Conservation (phyloP, 805 yeast genomes). For the Yamadazyma phyllophila region DNA sequence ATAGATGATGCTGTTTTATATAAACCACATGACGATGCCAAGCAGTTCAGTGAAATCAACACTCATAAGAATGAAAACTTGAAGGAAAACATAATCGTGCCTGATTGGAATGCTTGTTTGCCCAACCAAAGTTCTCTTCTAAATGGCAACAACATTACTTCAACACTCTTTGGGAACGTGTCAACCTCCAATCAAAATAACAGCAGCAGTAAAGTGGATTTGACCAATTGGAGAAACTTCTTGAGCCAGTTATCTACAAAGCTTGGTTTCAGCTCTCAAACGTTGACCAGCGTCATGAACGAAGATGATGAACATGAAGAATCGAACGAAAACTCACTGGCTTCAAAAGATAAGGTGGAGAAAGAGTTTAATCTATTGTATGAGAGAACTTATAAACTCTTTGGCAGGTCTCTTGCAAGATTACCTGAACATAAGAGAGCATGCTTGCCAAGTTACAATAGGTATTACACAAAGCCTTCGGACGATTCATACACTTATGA, state of each 20-base stretch:
- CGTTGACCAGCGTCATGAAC: slow-evolving; percentile 25
- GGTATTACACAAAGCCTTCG: slow-evolving; percentile 20
- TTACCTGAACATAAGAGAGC: slow-evolving; percentile 38
- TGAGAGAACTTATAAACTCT: slow-evolving; percentile 36
- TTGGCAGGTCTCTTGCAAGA: slow-evolving; percentile 36
- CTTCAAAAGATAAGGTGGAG: slow-evolving; percentile 22
- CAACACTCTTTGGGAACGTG: slow-evolving; percentile 24
- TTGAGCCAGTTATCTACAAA: slow-evolving; percentile 32
- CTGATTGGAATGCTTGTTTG: slow-evolving; percentile 40
- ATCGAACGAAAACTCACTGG: slow-evolving; percentile 10
- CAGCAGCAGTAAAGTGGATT: slow-evolving; percentile 25
- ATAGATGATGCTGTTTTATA: slow-evolving; percentile 44
- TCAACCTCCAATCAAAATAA: slow-evolving; percentile 23
- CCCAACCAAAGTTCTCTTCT: slow-evolving; percentile 24
- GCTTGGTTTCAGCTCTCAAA: slow-evolving; percentile 34
- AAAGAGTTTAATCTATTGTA: slow-evolving; percentile 31
- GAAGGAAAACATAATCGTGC: slow-evolving; percentile 39
- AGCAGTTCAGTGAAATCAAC: slow-evolving; percentile 40
- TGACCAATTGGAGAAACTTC: slow-evolving; percentile 36
- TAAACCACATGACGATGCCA: slow-evolving; percentile 40
- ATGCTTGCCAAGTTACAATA: slow-evolving; percentile 38
- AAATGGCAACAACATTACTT: slow-evolving; percentile 10
- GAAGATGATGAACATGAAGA: slow-evolving; percentile 10
- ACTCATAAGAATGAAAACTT: slow-evolving; percentile 45
- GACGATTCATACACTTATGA: slow-evolving; percentile 11